These are phyloP conservation scores for Nicotiana rustica DNA, from an alignment of 305 asterid species.

Conservation along the genomic window DNA sequence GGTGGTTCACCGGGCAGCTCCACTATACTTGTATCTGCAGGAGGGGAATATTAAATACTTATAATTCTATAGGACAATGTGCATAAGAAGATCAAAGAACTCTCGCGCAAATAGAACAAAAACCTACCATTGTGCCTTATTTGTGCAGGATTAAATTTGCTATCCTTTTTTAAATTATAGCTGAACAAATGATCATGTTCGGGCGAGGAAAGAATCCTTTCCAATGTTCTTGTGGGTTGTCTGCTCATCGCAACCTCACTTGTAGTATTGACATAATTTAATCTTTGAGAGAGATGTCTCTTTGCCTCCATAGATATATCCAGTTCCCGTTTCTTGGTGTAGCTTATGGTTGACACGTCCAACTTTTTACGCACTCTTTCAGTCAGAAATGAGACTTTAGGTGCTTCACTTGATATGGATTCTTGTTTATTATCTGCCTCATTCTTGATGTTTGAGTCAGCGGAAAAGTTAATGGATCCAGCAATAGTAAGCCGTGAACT, in stretches of 20 bases:
- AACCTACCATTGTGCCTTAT: conserved; percentile 22
- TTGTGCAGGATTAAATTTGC: conserved; percentile 42
- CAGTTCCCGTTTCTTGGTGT: conserved; percentile 46
- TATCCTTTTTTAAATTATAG: conserved; percentile 52
- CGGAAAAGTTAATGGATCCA: conserved; percentile 33
- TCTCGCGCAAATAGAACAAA: not conserved
- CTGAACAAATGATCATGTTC: conserved; percentile 52
- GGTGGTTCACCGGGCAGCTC: conserved; percentile 35
- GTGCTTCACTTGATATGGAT: conserved; percentile 36
- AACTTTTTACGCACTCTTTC: conserved; percentile 41
- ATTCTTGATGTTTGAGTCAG: conserved; percentile 36
- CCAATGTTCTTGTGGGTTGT: conserved; percentile 58
- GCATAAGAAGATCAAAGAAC: conserved; percentile 15
- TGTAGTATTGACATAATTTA: conserved; percentile 42
- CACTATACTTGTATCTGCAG: not conserved
- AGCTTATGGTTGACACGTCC: conserved; percentile 44
- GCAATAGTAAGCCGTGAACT: not conserved
- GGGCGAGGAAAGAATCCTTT: conserved; percentile 68
- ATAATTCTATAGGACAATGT: not conserved
- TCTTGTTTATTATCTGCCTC: conserved; percentile 37
- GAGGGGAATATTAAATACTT: not conserved
- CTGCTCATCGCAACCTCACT: conserved; percentile 37
- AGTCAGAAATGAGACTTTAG: conserved; percentile 42
- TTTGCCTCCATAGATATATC: conserved; percentile 79
- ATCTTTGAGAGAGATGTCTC: conserved; percentile 73